Conservation (phyloP, 352 stramenopile genomes). For the Blastocystis sp. region DNA sequence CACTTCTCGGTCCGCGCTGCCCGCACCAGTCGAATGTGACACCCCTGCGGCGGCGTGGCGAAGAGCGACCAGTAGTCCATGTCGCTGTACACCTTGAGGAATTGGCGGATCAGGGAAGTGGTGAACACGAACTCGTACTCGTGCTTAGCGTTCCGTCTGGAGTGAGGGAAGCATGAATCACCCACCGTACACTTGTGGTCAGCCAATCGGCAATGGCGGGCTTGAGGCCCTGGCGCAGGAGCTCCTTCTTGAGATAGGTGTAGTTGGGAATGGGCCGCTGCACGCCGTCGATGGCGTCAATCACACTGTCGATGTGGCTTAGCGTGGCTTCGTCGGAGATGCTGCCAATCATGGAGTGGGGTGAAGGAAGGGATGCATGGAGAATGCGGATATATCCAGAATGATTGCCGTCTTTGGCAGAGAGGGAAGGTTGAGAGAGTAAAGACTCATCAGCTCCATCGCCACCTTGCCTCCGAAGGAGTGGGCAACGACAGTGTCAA, state of each 20-base stretch:
- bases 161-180: background rate
- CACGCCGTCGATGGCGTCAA: slow-evolving; percentile 37
- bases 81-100: slow-evolving; percentile 36
- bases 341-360: slow-evolving; percentile 50
- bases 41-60: slow-evolving; percentile 1
- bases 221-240: slow-evolving; percentile 5
- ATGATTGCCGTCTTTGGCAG: slow-evolving; percentile 43
- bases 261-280: slow-evolving; percentile 51
- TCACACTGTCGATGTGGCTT: slow-evolving; percentile 22
- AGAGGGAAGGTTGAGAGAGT: background rate
- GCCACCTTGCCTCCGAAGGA: slow-evolving; percentile 62
- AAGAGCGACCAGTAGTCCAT: slow-evolving; percentile 52
- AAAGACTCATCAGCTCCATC: slow-evolving; percentile 26
- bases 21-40: slow-evolving; percentile 36
- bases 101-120: slow-evolving; percentile 25
- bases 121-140: slow-evolving; percentile 57
- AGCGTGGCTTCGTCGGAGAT: slow-evolving; percentile 56
- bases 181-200: slow-evolving; percentile 42
- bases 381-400: slow-evolving; percentile 39
- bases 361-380: background rate
- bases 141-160: slow-evolving; percentile 5
- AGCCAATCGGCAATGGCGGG: slow-evolving; percentile 37
- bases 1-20: slow-evolving; percentile 13
- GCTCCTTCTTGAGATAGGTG: slow-evolving; percentile 45
- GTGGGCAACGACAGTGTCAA: slow-evolving; percentile 55